phyloP scores from a whole-genome alignment of 106 monocot species.

The Dioscorea alata region DNA sequence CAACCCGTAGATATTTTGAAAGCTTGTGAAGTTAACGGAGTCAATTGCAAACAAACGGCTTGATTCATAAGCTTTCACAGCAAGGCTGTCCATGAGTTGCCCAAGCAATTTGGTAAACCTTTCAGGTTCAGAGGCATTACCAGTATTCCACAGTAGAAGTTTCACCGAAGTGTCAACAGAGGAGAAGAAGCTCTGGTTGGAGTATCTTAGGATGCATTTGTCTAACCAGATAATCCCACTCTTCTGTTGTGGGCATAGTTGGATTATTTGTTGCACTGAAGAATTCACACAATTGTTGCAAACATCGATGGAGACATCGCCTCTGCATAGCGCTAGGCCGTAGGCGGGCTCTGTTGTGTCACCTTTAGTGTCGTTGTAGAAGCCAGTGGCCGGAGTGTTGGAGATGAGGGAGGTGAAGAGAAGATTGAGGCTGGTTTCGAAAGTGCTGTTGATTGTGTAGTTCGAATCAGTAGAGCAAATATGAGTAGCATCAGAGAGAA shows the following conservation, averaged over 20 bases:
- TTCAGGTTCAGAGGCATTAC: neutral
- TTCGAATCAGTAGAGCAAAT: neutral
- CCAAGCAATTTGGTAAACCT: neutral
- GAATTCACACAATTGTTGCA: neutral
- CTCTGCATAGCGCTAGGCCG: conserved; percentile 4
- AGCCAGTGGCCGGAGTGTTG: conserved; percentile 4
- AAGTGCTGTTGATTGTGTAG: conserved; percentile 7
- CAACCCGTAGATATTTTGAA: neutral
- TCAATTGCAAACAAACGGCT: conserved; percentile 4
- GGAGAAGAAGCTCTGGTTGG: conserved; percentile 12
- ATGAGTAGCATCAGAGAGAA: neutral
- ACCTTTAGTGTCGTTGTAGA: conserved; percentile 3
- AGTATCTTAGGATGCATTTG: conserved; percentile 8
- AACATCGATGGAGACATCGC: neutral
- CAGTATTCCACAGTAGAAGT: too few relatives aligned
- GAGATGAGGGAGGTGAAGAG: neutral
- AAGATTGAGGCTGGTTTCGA: conserved; percentile 6
- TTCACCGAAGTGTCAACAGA: neutral
- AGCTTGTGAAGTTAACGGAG: neutral
- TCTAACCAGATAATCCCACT: conserved; percentile 6
- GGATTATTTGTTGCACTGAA: too few relatives aligned
- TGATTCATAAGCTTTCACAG: neutral
- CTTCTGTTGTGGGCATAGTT: neutral
- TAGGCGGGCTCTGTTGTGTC: neutral
- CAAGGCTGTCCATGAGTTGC: neutral